phyloP scores from a whole-genome alignment of 2,329 filamentous ascomycete species.

The Remersonia thermophila region DNA sequence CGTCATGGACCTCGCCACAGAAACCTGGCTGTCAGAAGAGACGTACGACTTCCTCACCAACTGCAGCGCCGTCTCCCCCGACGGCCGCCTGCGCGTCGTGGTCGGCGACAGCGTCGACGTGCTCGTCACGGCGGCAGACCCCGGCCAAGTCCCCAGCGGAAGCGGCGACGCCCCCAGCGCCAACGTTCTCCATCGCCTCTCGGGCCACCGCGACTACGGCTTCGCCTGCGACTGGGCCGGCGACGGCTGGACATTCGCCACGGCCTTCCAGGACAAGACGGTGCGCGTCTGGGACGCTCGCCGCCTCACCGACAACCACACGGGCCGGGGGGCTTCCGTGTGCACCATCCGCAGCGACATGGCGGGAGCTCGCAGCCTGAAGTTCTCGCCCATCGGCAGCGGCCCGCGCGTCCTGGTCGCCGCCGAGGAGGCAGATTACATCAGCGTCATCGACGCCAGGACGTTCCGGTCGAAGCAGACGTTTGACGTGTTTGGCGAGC shows the following conservation, averaged over 20 bases:
- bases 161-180: constrained; percentile 12
- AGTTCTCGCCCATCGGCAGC: constrained; percentile 59
- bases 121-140: constrained; percentile 57
- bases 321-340: constrained; percentile 35
- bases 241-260: constrained; percentile 64
- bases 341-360: constrained; percentile 50
- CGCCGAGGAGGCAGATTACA: constrained; percentile 62
- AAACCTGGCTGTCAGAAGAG: constrained; percentile 42
- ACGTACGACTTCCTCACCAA: constrained; percentile 54
- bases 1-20: constrained; percentile 44
- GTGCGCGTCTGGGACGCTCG: constrained; percentile 68
- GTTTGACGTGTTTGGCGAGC: constrained; percentile 63
- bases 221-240: constrained; percentile 74
- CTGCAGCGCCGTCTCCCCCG: constrained; percentile 59
- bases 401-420: constrained; percentile 56
- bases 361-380: constrained; percentile 55
- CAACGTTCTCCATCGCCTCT: constrained; percentile 41
- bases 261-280: constrained; percentile 61
- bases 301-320: constrained; percentile 43
- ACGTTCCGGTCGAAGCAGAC: constrained; percentile 54
- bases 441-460: constrained; percentile 58
- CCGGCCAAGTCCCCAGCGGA: too few relatives aligned
- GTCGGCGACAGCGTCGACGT: constrained; percentile 58
- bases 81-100: constrained; percentile 57
- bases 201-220: constrained; percentile 56